phyloP scores from a whole-genome alignment of 352 stramenopile species.

The Phytophthora sp. region DNA sequence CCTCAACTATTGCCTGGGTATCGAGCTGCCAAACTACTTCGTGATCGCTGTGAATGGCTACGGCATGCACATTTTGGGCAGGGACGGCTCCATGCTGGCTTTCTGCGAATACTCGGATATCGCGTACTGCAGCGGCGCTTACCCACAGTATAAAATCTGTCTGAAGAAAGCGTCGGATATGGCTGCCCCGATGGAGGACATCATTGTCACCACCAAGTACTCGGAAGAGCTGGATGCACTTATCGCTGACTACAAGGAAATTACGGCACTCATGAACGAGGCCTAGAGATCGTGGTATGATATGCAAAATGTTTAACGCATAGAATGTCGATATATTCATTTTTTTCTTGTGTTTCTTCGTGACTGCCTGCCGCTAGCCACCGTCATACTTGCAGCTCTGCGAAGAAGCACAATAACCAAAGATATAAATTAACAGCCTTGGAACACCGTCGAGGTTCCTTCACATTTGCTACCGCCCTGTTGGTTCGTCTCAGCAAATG shows the following conservation, averaged over 20 bases:
- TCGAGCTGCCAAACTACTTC: constrained; percentile 85
- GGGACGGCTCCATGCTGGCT: constrained; percentile 63
- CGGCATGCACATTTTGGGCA: constrained; percentile 91
- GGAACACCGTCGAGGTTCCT: neutral
- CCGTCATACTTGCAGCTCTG: neutral
- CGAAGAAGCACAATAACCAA: neutral
- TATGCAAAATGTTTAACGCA: constrained; percentile 25
- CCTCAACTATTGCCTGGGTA: constrained; percentile 39
- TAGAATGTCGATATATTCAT: constrained; percentile 40
- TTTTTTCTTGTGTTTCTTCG: constrained; percentile 5
- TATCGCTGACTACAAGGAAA: constrained; percentile 80
- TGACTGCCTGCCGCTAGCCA: neutral
- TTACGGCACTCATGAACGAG: constrained; percentile 72
- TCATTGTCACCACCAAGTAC: constrained; percentile 74
- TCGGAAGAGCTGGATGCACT: constrained; percentile 68
- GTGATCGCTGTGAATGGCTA: constrained; percentile 90
- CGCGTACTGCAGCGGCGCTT: constrained; percentile 54
- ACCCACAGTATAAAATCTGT: constrained; percentile 76
- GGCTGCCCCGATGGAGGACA: constrained; percentile 49
- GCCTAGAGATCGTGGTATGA: constrained; percentile 22
- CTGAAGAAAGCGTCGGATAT: constrained; percentile 50
- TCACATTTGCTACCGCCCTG: too few relatives aligned
- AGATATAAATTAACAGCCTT: constrained; percentile 33
- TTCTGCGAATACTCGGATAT: constrained; percentile 77
- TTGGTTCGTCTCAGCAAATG: too few relatives aligned